Evolutionary conservation across 163 green algal genomes (phyloP), one percentile per base, ranked within the genome.

Genomic region (Scenedesmus sp.): DNA sequence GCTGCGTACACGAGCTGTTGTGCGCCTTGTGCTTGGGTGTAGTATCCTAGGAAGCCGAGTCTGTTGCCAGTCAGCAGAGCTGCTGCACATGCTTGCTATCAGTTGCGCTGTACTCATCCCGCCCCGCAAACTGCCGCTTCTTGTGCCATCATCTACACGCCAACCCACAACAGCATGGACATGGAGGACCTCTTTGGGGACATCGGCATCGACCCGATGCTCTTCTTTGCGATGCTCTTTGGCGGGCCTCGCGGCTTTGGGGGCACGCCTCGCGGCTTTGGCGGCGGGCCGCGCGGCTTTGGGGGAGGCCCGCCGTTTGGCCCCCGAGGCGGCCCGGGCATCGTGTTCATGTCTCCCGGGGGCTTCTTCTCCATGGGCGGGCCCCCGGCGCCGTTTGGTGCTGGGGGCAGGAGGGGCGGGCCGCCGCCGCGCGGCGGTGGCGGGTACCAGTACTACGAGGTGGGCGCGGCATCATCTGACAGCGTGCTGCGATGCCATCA

Each of bases 181-280:
- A 78, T 91, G 86, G 49, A 91, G 7, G 86, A 91, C 12, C 49
- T 91, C 49, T 91, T 91, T 33, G 76, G 20, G 2, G 86, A 91
- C 16, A 0, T 91, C 18, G 51, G 87, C 13, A 91, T 86, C 16
- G 87, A 91, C 43, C 87, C 87, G 24, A 83, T 91, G 44, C 5
- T 86, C 33, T 37, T 86, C 40, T 81, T 91, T 51, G 24, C n/a
- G 22, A 43, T 42, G 40, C 59, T 44, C 37, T 88, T 88, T 15
- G 44, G 81, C 81, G 30, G 44, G 5, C 13, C 26, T 22, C 24
- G 81, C 30, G 80, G 40, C n/a, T n/a, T n/a, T n/a, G 59, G n/a
- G n/a, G n/a, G 83, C 51, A 22, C 33, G 3, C 24, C 35, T 2
- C 33, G 83, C 22, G 82, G 49, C 37, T 40, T 78, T 42, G 82